Base-by-base conservation (phyloP, 805 yeast species). In the Pichia thaimueangensis region DNA sequence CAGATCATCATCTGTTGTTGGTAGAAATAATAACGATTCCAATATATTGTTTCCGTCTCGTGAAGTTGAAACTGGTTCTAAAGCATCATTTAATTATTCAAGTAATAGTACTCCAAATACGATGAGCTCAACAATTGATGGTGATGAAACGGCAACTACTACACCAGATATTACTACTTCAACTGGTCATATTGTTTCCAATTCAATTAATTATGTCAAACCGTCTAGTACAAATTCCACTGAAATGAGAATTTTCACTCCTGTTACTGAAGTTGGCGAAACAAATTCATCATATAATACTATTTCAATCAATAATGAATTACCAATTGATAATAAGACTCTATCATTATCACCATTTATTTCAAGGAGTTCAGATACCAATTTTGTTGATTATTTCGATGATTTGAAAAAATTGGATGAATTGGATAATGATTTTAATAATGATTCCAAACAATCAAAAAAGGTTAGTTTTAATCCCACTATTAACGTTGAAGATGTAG, bases 1-100 rank as follows among this genome's bases (percentile, higher is more conserved):
- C 4, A 37, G 41, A 37, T 13, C 36, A 10, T 25, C 44, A 17
- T 34, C 47, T 30, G 28, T 32, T 30, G 37, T 19, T 29, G n/a
- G n/a, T n/a, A n/a, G n/a, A n/a, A n/a, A n/a, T n/a, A n/a, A n/a
- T n/a, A n/a, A n/a, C n/a, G n/a, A n/a, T n/a, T n/a, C n/a, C n/a
- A n/a, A n/a, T n/a, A n/a, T n/a, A n/a, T n/a, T n/a, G n/a, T n/a
- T n/a, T n/a, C n/a, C n/a, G n/a, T n/a, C n/a, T n/a, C n/a, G n/a
- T n/a, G n/a, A n/a, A n/a, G n/a, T n/a, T n/a, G n/a, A n/a, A n/a
- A n/a, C n/a, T n/a, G n/a, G n/a, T n/a, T n/a, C n/a, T n/a, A n/a
- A n/a, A 23, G 7, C 25, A 10, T 23, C 25, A 23, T 23, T 23
- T 8, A 23, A 23, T 23, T 17, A 17, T 17, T 32, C 35, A 13